Base-by-base conservation (phyloP, 257 asterid genomes). In the Rubia yunnanensis region DNA sequence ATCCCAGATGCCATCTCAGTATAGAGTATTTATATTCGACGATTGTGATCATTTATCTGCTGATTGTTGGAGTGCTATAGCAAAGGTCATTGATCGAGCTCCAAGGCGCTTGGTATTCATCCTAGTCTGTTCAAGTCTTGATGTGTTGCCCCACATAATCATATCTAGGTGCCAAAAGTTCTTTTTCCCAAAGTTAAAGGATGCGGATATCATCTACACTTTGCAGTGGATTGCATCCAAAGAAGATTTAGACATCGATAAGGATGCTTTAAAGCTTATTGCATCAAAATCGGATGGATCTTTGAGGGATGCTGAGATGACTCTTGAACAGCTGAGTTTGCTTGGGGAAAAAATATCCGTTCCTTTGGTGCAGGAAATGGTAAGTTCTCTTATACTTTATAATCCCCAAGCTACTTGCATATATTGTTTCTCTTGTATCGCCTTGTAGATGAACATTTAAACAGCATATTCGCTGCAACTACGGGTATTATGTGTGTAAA, bases 291-390 rank as follows among this genome's bases (percentile, higher is more conserved):
- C 96, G 18, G 89, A 88, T 66, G 98, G 98, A 69, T 91, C 98
- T 48, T 67, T 91, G 70, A 83, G 96, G 65, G 98, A 91, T 68
- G 98, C 96, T 32, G 98, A 91, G 83, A 91, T 88, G 98, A 91
- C 98, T 34, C 79, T 91, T 56, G 98, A 88, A 57, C 96, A 91
- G 66, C 65, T 91, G 82, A 85, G 95, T 73, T 81, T 91, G 72
- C 86, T 91, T 4, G 98, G 98, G 59, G 88, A 80, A 85, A 85
- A 79, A 77, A 79, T 91, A 67, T 80, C 96, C 31, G 82, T 85
- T 39, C 77, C 90, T 65, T 77, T 85, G 69, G 96, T 88, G 17
- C 96, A 88, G 73, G 94, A 91, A 80, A 86, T 80, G 78, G 85
- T 77, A 53, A 38, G 80, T 46, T 71, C 60, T 46, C 27, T 55